phyloP scores from a whole-genome alignment of 2,329 filamentous ascomycete genomes.

The Beauveria bassiana region DNA sequence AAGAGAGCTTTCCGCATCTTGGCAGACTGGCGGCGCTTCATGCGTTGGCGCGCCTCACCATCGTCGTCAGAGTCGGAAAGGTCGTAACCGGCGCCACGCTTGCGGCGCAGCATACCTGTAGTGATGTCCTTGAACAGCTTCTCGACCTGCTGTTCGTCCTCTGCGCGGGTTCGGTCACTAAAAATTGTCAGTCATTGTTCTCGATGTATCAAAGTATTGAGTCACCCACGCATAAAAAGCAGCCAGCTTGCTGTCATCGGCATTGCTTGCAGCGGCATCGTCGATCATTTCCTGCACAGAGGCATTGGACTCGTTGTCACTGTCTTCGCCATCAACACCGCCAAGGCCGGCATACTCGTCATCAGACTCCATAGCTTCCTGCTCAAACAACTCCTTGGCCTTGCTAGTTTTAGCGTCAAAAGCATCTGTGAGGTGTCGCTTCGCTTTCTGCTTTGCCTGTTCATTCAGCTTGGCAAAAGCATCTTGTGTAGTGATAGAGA shows the following conservation, averaged over 20 bases:
- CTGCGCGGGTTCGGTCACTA: conserved; percentile 69
- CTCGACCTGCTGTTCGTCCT: conserved; percentile 80
- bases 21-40: conserved; percentile 81
- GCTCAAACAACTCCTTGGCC: conserved; percentile 80
- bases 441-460: conserved; percentile 48
- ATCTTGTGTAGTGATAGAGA: background rate
- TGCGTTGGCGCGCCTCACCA: conserved; percentile 65
- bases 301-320: conserved; percentile 62
- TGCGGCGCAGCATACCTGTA: conserved; percentile 76
- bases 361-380: conserved; percentile 94
- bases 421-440: conserved; percentile 40
- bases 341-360: conserved; percentile 95
- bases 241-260: conserved; percentile 73
- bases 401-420: conserved; percentile 84
- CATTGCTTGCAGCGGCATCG: conserved; percentile 68
- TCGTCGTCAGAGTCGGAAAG: conserved; percentile 89
- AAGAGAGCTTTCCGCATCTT: conserved; percentile 87
- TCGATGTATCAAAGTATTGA: background rate
- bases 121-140: conserved; percentile 92
- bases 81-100: conserved; percentile 73
- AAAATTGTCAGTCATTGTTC: conserved; percentile 12
- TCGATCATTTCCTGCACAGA: conserved; percentile 84
- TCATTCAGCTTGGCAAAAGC: conserved; percentile 68
- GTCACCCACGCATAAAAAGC: conserved; percentile 80
- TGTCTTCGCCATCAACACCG: conserved; percentile 81